Evolutionary conservation across 2,329 filamentous ascomycete genomes (phyloP).

Genomic region (Dactylellina leptospora): DNA sequence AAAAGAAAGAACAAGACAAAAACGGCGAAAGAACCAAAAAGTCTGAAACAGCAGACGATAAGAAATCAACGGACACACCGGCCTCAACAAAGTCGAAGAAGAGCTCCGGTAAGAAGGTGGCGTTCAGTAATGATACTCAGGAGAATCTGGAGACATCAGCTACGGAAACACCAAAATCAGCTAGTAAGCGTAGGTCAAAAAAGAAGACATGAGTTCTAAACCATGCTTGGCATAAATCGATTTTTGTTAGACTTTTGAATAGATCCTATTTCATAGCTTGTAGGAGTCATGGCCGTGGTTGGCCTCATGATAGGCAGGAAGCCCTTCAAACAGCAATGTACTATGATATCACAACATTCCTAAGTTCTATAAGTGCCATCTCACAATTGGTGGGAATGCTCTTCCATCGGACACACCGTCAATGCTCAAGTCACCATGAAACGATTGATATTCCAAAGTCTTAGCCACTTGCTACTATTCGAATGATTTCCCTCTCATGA

Average conservation of each 20-base stretch:
- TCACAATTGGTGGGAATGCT: neutral
- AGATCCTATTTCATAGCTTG: no score
- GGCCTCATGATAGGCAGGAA: no score
- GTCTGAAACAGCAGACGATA: slow-evolving; percentile 3
- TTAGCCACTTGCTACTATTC: slow-evolving; percentile 1
- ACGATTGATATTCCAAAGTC: neutral
- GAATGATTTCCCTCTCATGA: neutral
- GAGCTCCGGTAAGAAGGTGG: slow-evolving; percentile 35
- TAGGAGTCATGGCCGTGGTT: no score
- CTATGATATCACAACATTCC: neutral
- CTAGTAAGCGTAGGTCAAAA: slow-evolving; percentile 37
- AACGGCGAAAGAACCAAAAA: slow-evolving; percentile 57
- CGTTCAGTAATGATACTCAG: slow-evolving; percentile 29
- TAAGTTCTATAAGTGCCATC: neutral
- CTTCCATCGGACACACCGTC: neutral
- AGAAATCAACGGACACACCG: neutral
- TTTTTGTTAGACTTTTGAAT: neutral
- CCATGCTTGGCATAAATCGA: neutral
- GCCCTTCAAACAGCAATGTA: neutral
- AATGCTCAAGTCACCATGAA: no score
- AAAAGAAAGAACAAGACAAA: slow-evolving; percentile 65
- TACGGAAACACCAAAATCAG: slow-evolving; percentile 35
- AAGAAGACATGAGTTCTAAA: slow-evolving; percentile 16
- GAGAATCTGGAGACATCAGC: slow-evolving; percentile 35
- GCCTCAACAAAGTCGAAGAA: slow-evolving; percentile 15